Percentiles rank a stretch among this genome's conserved stretches.
These are phyloP conservation scores for Penicillium sp. DNA, from an alignment of 2,329 filamentous ascomycete genomes.

Conservation along the genomic window DNA sequence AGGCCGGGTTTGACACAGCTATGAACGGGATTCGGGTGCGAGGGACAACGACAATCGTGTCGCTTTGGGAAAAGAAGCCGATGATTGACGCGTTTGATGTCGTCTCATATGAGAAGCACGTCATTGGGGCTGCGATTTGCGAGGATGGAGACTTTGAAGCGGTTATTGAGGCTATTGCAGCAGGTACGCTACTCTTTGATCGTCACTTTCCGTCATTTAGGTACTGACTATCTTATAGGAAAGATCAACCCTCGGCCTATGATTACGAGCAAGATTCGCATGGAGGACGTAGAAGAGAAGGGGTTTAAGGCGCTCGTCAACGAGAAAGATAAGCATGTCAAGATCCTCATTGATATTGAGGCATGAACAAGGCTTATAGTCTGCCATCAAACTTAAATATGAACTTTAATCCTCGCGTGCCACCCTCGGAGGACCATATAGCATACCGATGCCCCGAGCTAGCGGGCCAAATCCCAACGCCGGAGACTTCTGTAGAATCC, in stretches of 20 bases:
- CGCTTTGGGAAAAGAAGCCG: constrained; percentile 64
- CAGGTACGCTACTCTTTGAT: constrained; percentile 23
- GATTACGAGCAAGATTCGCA: constrained; percentile 64
- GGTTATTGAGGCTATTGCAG: constrained; percentile 58
- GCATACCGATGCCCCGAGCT: no score
- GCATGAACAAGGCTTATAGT: constrained; percentile 13
- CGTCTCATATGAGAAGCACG: constrained; percentile 58
- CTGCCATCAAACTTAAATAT: no score
- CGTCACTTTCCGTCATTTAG: not conserved
- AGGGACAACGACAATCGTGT: constrained; percentile 65
- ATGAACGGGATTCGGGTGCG: constrained; percentile 57
- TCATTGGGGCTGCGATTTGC: constrained; percentile 54
- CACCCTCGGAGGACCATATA: no score
- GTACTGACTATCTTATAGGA: constrained; percentile 41
- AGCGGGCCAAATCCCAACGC: no score
- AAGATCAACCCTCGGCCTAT: constrained; percentile 60
- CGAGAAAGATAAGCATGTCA: constrained; percentile 67
- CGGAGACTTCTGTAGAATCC: no score
- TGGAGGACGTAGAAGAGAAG: constrained; percentile 62
- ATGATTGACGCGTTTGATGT: constrained; percentile 60
- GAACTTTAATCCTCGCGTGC: no score
- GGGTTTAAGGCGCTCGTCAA: constrained; percentile 63
- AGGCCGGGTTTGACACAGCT: constrained; percentile 52
- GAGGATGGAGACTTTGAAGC: constrained; percentile 61
- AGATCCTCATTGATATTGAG: constrained; percentile 58